Conservation (phyloP, 768 basidiomycete genomes). For the Glaciozyma martinii region DNA sequence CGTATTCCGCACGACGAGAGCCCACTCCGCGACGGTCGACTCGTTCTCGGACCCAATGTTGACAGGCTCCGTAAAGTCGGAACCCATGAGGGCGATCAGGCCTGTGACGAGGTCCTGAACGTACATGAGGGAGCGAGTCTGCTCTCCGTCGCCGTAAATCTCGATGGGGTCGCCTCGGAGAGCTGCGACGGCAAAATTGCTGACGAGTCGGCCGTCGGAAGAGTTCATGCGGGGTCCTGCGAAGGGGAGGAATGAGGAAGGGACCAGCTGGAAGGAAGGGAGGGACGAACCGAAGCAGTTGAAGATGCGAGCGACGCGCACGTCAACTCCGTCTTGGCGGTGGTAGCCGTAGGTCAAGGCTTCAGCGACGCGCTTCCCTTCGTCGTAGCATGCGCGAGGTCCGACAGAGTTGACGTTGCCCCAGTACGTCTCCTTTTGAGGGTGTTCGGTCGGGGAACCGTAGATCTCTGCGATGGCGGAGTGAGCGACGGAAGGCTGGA, state of each 20-base stretch:
- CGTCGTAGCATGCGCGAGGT: constrained; percentile 97
- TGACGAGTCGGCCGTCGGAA: constrained; percentile 91
- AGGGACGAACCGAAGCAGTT: constrained; percentile 67
- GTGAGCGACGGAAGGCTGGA: background rate
- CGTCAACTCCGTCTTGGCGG: constrained; percentile 86
- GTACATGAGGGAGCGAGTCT: constrained; percentile 45
- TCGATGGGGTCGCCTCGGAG: constrained; percentile 94
- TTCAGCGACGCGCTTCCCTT: constrained; percentile 98
- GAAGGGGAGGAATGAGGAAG: background rate
- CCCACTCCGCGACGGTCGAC: constrained; percentile 91
- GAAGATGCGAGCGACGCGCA: constrained; percentile 96
- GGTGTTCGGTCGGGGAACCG: constrained; percentile 96
- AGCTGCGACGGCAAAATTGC: constrained; percentile 97
- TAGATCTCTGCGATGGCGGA: constrained; percentile 66
- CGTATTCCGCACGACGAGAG: constrained; percentile 78
- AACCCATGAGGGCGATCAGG: constrained; percentile 89
- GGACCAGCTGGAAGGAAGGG: background rate
- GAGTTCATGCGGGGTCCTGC: constrained; percentile 60
- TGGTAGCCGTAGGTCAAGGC: constrained; percentile 94
- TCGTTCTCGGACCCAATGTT: constrained; percentile 95
- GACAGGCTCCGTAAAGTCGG: constrained; percentile 62
- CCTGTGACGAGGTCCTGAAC: constrained; percentile 96
- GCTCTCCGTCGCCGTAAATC: constrained; percentile 37
- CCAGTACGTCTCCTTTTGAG: constrained; percentile 51
- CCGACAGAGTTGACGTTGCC: constrained; percentile 93